Evolutionary conservation across 139 green algal species (phyloP), one percentile per base, ranked within the genome.

Genomic region (Trebouxia sp.): DNA sequence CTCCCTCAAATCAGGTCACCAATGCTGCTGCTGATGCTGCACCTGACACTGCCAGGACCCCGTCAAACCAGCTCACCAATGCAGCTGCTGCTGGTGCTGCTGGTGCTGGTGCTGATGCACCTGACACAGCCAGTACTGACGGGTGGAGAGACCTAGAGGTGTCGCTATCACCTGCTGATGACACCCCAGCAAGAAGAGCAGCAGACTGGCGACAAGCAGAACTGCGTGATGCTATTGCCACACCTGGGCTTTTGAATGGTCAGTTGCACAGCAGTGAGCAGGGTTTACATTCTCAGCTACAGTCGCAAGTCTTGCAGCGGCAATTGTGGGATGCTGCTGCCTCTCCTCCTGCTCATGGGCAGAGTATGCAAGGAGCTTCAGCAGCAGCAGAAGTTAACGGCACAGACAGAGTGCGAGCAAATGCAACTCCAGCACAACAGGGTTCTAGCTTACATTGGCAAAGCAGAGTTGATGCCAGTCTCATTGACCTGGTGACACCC

Each of bases 401-500:
- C n/a, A n/a, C n/a, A n/a, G n/a, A n/a, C n/a, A n/a, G n/a, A n/a
- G n/a, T n/a, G n/a, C n/a, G n/a, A n/a, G n/a, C n/a, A n/a, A n/a
- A 66, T 66, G 55, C 55, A 5, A 38, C 4, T 39, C n/a, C 24
- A 66, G 3, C 11, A n/a, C 35, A 45, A 0, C 7, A 8, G 15
- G 5, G 12, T 15, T n/a, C 28, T 35, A 72, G 14, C 3, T 9
- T 42, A 35, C 62, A 72, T 11, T 24, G 12, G 12, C 37, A 26
- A 15, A 3, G 14, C 9, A 45, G 62, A 11, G 15, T 5, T 30
- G 35, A 14, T 22, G 62, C 32, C 4, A 72, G 62, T 72, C 62
- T 35, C 17, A 72, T 72, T 45, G 62, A 72, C 43, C 35, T 72
- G 35, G 14, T 72, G 62, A 72, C 62, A 14, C 62, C 62, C 9